A percentile compares a stretch with the other conserved stretches of the same genome.
These are phyloP conservation scores for Botrytis elliptica DNA, from an alignment of 2,329 filamentous ascomycete genomes.

Conservation along the genomic window DNA sequence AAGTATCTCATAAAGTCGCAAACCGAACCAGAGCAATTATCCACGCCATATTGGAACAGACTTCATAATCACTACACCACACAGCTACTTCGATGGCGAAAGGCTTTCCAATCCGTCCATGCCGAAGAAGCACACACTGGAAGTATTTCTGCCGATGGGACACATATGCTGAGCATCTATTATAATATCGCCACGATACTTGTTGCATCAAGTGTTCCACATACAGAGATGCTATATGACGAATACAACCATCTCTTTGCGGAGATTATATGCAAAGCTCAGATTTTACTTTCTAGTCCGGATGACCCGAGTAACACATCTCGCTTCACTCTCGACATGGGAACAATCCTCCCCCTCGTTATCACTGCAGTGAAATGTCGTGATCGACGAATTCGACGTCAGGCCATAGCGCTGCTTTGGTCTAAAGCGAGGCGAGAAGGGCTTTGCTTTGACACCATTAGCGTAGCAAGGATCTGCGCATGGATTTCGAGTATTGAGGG, in stretches of 20 bases:
- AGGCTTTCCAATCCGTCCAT: conserved; percentile 35
- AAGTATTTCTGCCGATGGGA: conserved; percentile 30
- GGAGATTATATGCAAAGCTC: conserved; percentile 36
- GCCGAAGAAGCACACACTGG: conserved; percentile 32
- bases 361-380: conserved; percentile 39
- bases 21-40: conserved; percentile 33
- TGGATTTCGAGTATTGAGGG: conserved; percentile 38
- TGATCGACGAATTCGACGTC: conserved; percentile 34
- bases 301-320: conserved; percentile 37
- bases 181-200: conserved; percentile 38
- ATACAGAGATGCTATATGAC: conserved; percentile 37
- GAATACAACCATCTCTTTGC: conserved; percentile 35
- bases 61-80: conserved; percentile 36
- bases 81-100: conserved; percentile 36
- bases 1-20: conserved; percentile 36
- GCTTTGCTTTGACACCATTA: conserved; percentile 38
- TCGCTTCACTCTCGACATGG: conserved; percentile 38
- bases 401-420: conserved; percentile 37
- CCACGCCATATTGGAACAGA: conserved; percentile 32
- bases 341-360: conserved; percentile 37
- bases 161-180: conserved; percentile 38
- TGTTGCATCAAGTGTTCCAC: conserved; percentile 35
- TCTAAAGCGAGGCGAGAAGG: conserved; percentile 38
- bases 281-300: conserved; percentile 33
- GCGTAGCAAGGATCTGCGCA: conserved; percentile 37